Evolutionary conservation across 768 basidiomycete species (phyloP).

Genomic region (Tylopilus plumbeoviolaceoides): DNA sequence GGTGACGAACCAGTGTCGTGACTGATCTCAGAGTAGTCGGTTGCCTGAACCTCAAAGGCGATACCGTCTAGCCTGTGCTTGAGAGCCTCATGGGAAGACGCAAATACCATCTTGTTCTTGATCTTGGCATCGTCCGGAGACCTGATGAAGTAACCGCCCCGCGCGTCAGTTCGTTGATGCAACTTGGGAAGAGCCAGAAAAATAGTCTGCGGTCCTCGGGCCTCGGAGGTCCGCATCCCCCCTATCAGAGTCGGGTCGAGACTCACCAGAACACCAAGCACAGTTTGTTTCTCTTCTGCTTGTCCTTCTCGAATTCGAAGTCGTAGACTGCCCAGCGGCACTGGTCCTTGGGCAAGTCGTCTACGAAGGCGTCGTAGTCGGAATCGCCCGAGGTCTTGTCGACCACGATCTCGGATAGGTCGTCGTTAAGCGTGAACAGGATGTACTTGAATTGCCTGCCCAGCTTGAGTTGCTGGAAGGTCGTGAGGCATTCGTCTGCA

Average conservation of each 20-base stretch:
- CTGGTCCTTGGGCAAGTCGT: constrained; percentile 65
- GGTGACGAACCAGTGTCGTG: constrained; percentile 58
- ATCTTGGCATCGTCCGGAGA: constrained; percentile 80
- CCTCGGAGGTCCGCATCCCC: not conserved
- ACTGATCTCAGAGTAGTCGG: constrained; percentile 69
- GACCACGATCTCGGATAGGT: constrained; percentile 71
- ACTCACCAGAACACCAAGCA: constrained; percentile 78
- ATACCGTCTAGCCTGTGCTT: constrained; percentile 72
- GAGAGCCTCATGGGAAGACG: constrained; percentile 82
- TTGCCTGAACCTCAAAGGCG: constrained; percentile 80
- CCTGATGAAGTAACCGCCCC: constrained; percentile 44
- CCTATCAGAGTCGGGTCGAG: not conserved
- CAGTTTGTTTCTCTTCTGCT: constrained; percentile 76
- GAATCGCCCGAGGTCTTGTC: constrained; percentile 51
- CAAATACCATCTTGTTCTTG: constrained; percentile 91
- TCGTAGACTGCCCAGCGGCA: constrained; percentile 94
- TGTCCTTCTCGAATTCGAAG: constrained; percentile 73
- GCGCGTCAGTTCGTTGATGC: not conserved
- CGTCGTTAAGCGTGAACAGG: constrained; percentile 64
- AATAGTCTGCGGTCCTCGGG: not conserved
- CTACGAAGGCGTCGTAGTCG: constrained; percentile 71
- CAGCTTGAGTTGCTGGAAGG: constrained; percentile 23
- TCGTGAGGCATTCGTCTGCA: constrained; percentile 45
- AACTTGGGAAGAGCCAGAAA: not conserved
- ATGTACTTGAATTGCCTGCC: constrained; percentile 72